phyloP scores from a whole-genome alignment of 495 filamentous ascomycete species.

The Xylaria longipes region DNA sequence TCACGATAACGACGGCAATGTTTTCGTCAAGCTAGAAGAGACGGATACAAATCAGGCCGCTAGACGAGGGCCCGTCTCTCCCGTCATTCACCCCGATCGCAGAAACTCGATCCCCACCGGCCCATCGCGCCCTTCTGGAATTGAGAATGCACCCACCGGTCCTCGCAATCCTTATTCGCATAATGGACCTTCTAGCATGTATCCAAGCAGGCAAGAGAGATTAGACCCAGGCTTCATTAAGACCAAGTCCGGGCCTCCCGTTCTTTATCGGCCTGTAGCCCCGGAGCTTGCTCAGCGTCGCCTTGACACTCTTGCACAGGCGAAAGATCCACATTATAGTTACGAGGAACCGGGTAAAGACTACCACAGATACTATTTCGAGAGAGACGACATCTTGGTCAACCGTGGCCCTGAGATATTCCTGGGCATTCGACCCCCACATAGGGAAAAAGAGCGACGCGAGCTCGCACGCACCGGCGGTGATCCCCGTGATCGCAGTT shows the following conservation, averaged over 20 bases:
- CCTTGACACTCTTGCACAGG: slow-evolving; percentile 66
- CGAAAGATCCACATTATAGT: slow-evolving; percentile 54
- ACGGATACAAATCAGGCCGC: slow-evolving; percentile 31
- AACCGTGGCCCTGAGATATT: slow-evolving; percentile 78
- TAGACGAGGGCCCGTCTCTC: slow-evolving; percentile 27
- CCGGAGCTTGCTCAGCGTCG: slow-evolving; percentile 64
- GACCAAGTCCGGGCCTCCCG: slow-evolving; percentile 44
- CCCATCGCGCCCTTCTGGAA: slow-evolving; percentile 45
- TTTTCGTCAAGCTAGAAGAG: slow-evolving; percentile 60
- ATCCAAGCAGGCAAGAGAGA: slow-evolving; percentile 25
- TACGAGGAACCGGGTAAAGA: slow-evolving; percentile 62
- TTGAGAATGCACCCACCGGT: slow-evolving; percentile 51
- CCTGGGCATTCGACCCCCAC: slow-evolving; percentile 59
- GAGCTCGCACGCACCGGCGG: slow-evolving; percentile 33
- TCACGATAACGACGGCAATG: slow-evolving; percentile 58
- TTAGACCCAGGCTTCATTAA: slow-evolving; percentile 23
- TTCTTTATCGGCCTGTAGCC: slow-evolving; percentile 56
- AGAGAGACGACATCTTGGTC: slow-evolving; percentile 71
- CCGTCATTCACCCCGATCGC: slow-evolving; percentile 33
- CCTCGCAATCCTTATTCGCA: slow-evolving; percentile 39
- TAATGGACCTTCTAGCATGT: slow-evolving; percentile 26
- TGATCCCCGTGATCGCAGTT: slow-evolving; percentile 28
- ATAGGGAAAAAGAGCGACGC: slow-evolving; percentile 44
- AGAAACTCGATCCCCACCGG: slow-evolving; percentile 42
- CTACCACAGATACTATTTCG: slow-evolving; percentile 79